These are phyloP conservation scores for Pseudocercospora eumusae DNA, from an alignment of 2,329 filamentous ascomycete species.

Conservation along the genomic window DNA sequence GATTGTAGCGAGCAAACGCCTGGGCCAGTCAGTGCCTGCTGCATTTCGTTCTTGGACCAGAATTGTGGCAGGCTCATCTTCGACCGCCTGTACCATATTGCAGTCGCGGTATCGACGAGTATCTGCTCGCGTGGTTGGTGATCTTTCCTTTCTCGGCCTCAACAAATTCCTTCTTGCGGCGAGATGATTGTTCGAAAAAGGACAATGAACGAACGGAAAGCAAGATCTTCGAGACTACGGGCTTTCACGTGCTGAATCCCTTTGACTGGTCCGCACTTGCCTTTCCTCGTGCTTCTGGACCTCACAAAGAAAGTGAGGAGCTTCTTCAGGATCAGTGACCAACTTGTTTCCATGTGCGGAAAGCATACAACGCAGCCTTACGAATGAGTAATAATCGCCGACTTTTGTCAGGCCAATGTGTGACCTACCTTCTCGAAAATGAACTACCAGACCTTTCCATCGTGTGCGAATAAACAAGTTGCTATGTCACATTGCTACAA, in stretches of 20 bases:
- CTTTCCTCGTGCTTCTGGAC: not conserved
- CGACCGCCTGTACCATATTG: not conserved
- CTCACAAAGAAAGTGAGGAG: not conserved
- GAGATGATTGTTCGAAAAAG: too few relatives aligned
- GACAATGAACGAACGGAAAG: not conserved
- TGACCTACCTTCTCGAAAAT: too few relatives aligned
- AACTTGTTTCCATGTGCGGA: not conserved
- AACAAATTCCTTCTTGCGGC: too few relatives aligned
- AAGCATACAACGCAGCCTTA: not conserved
- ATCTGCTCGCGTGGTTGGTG: too few relatives aligned
- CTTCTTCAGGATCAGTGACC: not conserved
- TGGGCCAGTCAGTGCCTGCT: not conserved
- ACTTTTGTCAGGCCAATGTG: not conserved
- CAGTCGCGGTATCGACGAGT: too few relatives aligned
- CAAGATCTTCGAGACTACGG: not conserved
- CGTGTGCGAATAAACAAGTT: not conserved
- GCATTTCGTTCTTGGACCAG: too few relatives aligned
- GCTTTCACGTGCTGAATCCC: too few relatives aligned
- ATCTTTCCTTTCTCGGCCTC: too few relatives aligned
- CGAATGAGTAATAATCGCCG: not conserved
- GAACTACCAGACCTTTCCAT: too few relatives aligned
- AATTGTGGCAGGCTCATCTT: not conserved
- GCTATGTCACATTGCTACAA: not conserved
- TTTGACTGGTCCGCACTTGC: too few relatives aligned
- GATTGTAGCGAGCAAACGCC: not conserved